Conservation (phyloP, 139 green algal genomes). For the Desmodesmus armatus region DNA sequence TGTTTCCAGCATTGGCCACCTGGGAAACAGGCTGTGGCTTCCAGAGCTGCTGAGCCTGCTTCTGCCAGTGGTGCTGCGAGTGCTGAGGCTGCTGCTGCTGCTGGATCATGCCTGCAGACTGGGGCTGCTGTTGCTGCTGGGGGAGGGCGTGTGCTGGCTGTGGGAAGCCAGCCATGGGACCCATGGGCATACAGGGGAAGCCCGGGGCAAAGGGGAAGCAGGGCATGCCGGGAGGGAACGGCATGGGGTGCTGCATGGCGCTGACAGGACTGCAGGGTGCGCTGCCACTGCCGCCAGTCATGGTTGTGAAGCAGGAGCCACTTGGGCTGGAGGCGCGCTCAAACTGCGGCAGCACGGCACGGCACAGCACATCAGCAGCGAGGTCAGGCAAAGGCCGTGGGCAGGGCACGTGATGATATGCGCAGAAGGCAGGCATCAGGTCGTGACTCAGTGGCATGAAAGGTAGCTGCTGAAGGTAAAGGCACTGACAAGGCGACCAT, state of each 20-base stretch:
- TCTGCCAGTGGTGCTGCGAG: neutral
- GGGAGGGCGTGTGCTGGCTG: no score
- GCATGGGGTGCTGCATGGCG: neutral
- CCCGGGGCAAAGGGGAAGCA: no score
- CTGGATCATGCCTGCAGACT: neutral
- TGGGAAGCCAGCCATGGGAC: no score
- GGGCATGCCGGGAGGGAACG: neutral
- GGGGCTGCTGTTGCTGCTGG: no score
- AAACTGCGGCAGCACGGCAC: neutral
- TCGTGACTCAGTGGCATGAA: neutral
- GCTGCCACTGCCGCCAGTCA: neutral
- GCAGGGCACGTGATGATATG: neutral
- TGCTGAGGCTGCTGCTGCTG: neutral
- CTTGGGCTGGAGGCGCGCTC: constrained; percentile 14
- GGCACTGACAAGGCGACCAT: neutral
- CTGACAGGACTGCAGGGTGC: neutral
- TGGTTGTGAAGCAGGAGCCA: constrained; percentile 17
- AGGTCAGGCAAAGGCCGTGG: neutral
- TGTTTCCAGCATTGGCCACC: neutral
- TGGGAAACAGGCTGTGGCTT: no score
- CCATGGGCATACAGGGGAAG: no score
- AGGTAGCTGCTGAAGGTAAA: no score
- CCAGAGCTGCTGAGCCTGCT: neutral
- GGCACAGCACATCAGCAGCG: neutral
- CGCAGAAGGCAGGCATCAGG: neutral